phyloP scores from a whole-genome alignment of 805 yeast genomes.

The Ogataea glucozyma region DNA sequence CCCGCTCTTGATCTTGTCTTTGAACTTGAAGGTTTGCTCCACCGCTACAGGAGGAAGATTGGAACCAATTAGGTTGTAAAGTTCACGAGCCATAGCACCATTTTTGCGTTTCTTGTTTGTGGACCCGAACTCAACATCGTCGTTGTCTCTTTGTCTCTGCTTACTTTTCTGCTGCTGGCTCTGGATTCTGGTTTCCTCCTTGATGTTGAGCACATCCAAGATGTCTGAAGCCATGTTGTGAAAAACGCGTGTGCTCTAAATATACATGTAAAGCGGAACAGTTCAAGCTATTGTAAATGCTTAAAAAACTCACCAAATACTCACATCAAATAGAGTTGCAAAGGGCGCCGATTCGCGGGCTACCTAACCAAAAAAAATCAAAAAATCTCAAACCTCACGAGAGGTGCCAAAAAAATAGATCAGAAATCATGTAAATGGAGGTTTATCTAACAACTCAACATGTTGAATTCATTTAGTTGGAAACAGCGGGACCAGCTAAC shows the following conservation, averaged over 20 bases:
- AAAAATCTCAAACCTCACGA: no score
- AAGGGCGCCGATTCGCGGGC: no score
- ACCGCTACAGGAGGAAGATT: conserved; percentile 83
- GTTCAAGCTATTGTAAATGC: conserved; percentile 5
- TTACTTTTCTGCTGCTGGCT: conserved; percentile 37
- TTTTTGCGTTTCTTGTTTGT: conserved; percentile 36
- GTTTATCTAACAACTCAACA: no score
- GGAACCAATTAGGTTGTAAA: conserved; percentile 85
- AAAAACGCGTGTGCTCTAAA: background rate
- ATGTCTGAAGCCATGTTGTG: conserved; percentile 52
- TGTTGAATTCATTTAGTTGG: no score
- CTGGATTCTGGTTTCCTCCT: conserved; percentile 41
- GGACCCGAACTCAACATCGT: conserved; percentile 24
- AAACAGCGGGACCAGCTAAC: no score
- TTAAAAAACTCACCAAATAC: no score
- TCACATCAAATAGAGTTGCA: no score
- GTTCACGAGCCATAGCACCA: conserved; percentile 83
- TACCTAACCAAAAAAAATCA: background rate
- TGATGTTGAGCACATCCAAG: conserved; percentile 74
- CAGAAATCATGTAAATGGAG: background rate
- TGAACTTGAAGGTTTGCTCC: conserved; percentile 52
- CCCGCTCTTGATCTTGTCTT: conserved; percentile 59
- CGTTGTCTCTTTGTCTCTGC: conserved; percentile 12
- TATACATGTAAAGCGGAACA: background rate
- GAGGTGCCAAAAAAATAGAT: background rate